Evolutionary conservation across 2,329 filamentous ascomycete genomes (phyloP), one percentile per base, ranked within the genome.

Genomic region (Sphaerostilbella broomeana): DNA sequence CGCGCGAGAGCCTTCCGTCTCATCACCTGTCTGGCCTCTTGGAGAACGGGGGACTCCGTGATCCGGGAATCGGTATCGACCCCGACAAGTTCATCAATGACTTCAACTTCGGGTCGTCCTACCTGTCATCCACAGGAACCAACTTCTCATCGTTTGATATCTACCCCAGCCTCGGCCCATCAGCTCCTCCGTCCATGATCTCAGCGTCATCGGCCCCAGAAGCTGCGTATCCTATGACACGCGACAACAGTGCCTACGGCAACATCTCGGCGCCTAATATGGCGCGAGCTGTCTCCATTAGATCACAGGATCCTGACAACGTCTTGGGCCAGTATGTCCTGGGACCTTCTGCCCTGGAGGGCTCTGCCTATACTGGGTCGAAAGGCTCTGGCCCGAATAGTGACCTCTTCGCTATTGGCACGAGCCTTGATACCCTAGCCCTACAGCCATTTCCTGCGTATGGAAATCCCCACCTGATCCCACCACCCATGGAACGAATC

Each of bases 401-500:
- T 10, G 56, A 57, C 24, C 47, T 63, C 26, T 52, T 68, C n/a
- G 56, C 61, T 7, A 56, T 69, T 2, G 68, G 68, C 9, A 60
- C 63, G 9, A 62, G 51, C 36, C 53, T 61, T 13, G 36, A 51
- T 3, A 31, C 37, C 9, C 34, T 43, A 5, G 34, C 39, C 4
- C 22, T 44, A 26, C 51, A 61, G 6, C 56, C 54, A 15, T 66
- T 64, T 39, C 42, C 50, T 6, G 51, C 54, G 8, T 45, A 54
- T 2, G 50, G 53, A 8, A 53, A 50, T 30, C 57, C 60, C 17
- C 48, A 58, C 6, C 44, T 62, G 12, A 46, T 50, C 24, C 42
- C 51, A 6, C 50, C 50, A 10, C 40, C 47, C 21, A 72, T 73
- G 70, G 64, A 72, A 45, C 64, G 71, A 7, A 71, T 69, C 2